Evolutionary conservation across 495 filamentous ascomycete genomes (phyloP).

Genomic region (Echria macrotheca): DNA sequence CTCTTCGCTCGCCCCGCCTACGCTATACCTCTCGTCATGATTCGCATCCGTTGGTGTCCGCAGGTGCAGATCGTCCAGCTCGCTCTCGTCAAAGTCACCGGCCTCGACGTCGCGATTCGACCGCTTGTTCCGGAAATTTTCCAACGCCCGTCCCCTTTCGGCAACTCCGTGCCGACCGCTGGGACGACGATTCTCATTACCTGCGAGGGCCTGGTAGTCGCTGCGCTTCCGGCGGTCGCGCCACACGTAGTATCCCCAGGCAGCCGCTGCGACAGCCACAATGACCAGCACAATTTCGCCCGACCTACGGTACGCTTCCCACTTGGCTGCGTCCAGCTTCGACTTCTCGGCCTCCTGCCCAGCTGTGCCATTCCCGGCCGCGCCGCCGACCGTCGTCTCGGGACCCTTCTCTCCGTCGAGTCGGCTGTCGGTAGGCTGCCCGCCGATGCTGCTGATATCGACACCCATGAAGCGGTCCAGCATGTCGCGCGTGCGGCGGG

Average conservation of each 20-base stretch:
- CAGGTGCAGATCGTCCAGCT: conserved; percentile 70
- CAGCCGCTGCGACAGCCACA: conserved; percentile 67
- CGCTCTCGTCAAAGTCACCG: conserved; percentile 83
- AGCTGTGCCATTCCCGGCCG: conserved; percentile 63
- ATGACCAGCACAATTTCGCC: conserved; percentile 86
- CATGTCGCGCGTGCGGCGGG: conserved; percentile 88
- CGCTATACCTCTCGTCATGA: conserved; percentile 45
- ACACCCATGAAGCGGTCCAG: conserved; percentile 93
- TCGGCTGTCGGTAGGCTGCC: conserved; percentile 71
- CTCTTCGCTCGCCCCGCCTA: conserved; percentile 55
- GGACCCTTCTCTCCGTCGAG: conserved; percentile 88
- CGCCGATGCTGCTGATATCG: conserved; percentile 87
- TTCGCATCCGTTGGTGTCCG: conserved; percentile 37
- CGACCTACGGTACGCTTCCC: conserved; percentile 86
- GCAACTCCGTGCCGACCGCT: conserved; percentile 18
- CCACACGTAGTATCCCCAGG: conserved; percentile 87
- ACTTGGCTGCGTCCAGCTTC: conserved; percentile 78
- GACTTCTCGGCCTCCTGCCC: conserved; percentile 66
- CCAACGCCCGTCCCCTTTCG: conserved; percentile 27
- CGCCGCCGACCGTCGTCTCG: conserved; percentile 77
- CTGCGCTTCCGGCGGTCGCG: conserved; percentile 57
- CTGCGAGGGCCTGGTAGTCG: conserved; percentile 49
- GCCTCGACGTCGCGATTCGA: conserved; percentile 54
- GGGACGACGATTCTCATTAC: conserved; percentile 22
- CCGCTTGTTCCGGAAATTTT: conserved; percentile 47